Evolutionary conservation across 768 basidiomycete genomes (phyloP).

Genomic region (Mycena sanguinolenta): DNA sequence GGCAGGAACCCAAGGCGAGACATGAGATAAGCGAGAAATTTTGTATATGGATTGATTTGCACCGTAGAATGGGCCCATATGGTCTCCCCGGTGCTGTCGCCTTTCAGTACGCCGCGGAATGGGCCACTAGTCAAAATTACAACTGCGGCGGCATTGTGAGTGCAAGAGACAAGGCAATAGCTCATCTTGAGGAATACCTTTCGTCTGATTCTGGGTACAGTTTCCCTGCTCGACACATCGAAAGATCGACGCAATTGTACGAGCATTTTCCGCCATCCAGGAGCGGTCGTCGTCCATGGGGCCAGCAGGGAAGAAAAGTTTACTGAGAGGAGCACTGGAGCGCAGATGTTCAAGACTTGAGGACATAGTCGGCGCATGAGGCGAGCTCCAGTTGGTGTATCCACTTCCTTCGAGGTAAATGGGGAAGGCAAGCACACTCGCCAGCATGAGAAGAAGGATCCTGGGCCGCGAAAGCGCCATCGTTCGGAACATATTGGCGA

Average conservation of each 20-base stretch:
- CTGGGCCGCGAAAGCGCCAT: slow-evolving; percentile 13
- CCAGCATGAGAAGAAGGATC: neutral
- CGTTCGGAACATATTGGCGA: slow-evolving; percentile 14
- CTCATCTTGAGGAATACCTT: too few species aligned
- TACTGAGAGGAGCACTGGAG: neutral
- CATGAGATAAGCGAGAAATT: too few species aligned
- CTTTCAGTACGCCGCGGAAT: too few species aligned
- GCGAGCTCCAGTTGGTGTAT: slow-evolving; percentile 5
- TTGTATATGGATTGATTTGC: too few species aligned
- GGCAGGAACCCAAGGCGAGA: too few species aligned
- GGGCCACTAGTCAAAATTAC: too few species aligned
- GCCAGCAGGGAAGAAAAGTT: slow-evolving; percentile 10
- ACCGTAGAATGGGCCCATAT: too few species aligned
- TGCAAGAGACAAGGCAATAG: too few species aligned
- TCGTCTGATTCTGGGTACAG: slow-evolving; percentile 50
- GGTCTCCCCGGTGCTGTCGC: too few species aligned
- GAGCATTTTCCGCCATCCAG: slow-evolving; percentile 26
- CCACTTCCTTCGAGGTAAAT: neutral
- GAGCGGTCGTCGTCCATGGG: slow-evolving; percentile 27
- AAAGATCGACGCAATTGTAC: slow-evolving; percentile 14
- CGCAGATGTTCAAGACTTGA: neutral
- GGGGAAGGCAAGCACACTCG: slow-evolving; percentile 2
- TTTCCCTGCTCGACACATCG: slow-evolving; percentile 43
- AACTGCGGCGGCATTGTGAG: too few species aligned
- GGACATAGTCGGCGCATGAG: neutral